Evolutionary conservation across 805 yeast genomes (phyloP).

Genomic region (Cyberlindnera mycetangii): DNA sequence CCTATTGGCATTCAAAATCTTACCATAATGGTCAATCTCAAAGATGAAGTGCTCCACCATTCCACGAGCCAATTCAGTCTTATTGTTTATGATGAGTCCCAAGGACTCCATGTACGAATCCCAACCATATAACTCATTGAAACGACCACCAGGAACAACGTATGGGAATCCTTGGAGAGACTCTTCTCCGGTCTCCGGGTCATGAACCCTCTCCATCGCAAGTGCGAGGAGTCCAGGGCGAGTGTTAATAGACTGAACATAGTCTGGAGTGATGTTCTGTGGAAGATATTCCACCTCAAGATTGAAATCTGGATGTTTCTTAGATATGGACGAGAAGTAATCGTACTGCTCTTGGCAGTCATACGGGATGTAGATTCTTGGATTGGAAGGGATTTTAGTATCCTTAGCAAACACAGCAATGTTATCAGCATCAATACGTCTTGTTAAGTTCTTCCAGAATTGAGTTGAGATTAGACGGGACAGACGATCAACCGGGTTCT

Average conservation of each 20-base stretch:
- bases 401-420: constrained; percentile 73
- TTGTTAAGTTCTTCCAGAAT: constrained; percentile 79
- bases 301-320: constrained; percentile 49
- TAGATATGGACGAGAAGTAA: constrained; percentile 56
- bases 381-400: constrained; percentile 68
- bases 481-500: constrained; percentile 81
- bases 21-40: constrained; percentile 88
- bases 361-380: constrained; percentile 76
- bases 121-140: constrained; percentile 97
- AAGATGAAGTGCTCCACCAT: constrained; percentile 91
- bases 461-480: constrained; percentile 67
- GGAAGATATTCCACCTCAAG: constrained; percentile 81
- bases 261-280: constrained; percentile 68
- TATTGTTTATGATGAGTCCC: constrained; percentile 69
- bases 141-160: constrained; percentile 96
- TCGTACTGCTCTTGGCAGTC: constrained; percentile 69
- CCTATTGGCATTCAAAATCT: constrained; percentile 90
- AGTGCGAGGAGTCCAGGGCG: constrained; percentile 85
- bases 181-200: constrained; percentile 48
- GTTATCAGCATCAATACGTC: constrained; percentile 60
- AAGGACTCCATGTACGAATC: constrained; percentile 91
- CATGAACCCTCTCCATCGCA: constrained; percentile 56
- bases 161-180: constrained; percentile 72
- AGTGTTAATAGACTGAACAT: constrained; percentile 69
- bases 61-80: constrained; percentile 72